Conservation (phyloP, 2,329 filamentous ascomycete genomes). For the Juglanconis juglandina region DNA sequence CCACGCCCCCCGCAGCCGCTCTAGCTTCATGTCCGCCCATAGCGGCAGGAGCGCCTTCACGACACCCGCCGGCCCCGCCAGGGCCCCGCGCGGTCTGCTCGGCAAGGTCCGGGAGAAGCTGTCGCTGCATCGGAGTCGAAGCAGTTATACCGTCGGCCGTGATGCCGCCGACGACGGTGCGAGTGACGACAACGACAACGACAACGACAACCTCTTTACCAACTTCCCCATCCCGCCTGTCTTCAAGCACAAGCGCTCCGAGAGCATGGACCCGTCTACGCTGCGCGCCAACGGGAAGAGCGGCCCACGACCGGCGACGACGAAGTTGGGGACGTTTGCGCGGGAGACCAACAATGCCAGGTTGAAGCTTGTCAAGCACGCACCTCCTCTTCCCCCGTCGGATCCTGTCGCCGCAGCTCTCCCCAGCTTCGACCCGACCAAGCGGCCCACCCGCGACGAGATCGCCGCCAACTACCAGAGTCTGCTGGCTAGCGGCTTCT, state of each 20-base stretch:
- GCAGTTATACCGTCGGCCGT: slow-evolving; percentile 25
- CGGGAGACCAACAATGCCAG: background rate
- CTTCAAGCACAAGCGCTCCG: slow-evolving; percentile 18
- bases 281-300: background rate
- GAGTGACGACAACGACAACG: slow-evolving; percentile 6
- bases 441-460: slow-evolving; percentile 43
- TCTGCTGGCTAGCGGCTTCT: slow-evolving; percentile 56
- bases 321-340: background rate
- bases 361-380: background rate
- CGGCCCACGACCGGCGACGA: background rate
- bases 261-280: slow-evolving; percentile 10
- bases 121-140: slow-evolving; percentile 21
- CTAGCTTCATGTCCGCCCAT: slow-evolving; percentile 9
- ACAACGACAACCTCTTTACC: background rate
- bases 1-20: background rate
- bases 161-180: slow-evolving; percentile 8
- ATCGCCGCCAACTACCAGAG: slow-evolving; percentile 55
- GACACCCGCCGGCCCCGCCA: background rate
- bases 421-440: slow-evolving; percentile 17
- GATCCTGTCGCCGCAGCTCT: background rate
- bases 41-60: background rate
- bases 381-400: background rate
- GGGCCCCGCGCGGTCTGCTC: background rate
- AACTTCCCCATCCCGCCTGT: slow-evolving; percentile 11
- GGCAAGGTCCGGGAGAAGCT: slow-evolving; percentile 27